Conservation (phyloP, 805 yeast species). For the Teunomyces panamensis region DNA sequence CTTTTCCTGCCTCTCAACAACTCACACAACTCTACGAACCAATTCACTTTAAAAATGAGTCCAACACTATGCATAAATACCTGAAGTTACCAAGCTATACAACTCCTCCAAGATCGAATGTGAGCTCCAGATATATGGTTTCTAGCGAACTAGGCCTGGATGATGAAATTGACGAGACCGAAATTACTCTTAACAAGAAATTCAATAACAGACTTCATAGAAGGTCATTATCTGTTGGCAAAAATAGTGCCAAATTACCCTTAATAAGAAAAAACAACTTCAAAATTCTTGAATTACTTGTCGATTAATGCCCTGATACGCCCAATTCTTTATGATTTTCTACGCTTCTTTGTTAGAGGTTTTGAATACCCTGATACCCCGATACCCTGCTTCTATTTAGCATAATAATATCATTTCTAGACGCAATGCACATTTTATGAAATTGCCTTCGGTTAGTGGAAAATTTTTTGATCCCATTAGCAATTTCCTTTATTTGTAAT, state of each 20-base stretch:
- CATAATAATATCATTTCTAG: not conserved
- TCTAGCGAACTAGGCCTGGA: conserved; percentile 6
- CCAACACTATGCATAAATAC: conserved; percentile 29
- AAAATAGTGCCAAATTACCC: conserved; percentile 32
- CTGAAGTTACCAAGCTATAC: conserved; percentile 27
- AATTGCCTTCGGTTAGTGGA: not conserved
- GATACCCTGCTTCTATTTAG: not conserved
- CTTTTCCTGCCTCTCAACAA: conserved; percentile 8
- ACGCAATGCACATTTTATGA: not conserved
- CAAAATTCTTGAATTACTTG: conserved; percentile 13
- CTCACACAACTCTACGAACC: conserved; percentile 32
- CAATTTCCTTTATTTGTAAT: not conserved
- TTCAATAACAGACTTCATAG: conserved; percentile 14
- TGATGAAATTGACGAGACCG: conserved; percentile 19
- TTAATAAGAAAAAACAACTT: conserved; percentile 33
- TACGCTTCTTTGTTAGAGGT: not conserved
- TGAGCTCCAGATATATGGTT: conserved; percentile 17
- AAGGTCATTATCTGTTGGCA: conserved; percentile 39
- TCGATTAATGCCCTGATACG: not conserved
- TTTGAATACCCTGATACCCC: not conserved
- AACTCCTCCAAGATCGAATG: conserved; percentile 31
- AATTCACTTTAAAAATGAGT: conserved; percentile 24
- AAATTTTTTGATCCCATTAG: not conserved
- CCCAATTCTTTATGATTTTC: not conserved
- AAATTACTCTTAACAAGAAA: conserved; percentile 9